These are phyloP conservation scores for Aegilops tauschii DNA, from an alignment of 176 grass and related monocot species.

Conservation along the genomic window DNA sequence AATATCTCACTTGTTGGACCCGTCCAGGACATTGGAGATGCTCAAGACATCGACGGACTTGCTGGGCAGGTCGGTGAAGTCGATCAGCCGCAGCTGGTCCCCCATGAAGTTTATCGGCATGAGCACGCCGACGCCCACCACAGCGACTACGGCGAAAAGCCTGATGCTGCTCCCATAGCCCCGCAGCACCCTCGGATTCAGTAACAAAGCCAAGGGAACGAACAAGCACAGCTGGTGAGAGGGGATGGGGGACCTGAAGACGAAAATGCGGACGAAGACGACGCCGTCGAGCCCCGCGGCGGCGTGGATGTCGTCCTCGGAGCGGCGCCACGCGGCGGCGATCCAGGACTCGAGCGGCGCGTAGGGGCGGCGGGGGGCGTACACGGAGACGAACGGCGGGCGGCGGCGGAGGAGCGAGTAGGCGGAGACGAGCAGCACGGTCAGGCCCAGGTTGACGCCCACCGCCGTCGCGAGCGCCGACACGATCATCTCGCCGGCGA, in stretches of 20 bases:
- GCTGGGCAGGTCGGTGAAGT: slow-evolving; percentile 79
- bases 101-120: slow-evolving; percentile 81
- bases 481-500: slow-evolving; percentile 57
- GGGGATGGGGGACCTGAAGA: slow-evolving; percentile 53
- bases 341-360: slow-evolving; percentile 61
- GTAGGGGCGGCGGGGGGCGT: slow-evolving; percentile 63
- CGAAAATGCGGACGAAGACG: slow-evolving; percentile 84
- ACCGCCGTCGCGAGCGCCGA: slow-evolving; percentile 89
- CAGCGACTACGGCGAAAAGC: slow-evolving; percentile 61
- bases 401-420: slow-evolving; percentile 79
- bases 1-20: slow-evolving; percentile 68
- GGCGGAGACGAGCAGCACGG: slow-evolving; percentile 55
- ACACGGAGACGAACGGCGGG: slow-evolving; percentile 46
- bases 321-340: slow-evolving; percentile 47
- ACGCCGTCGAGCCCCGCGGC: slow-evolving; percentile 82
- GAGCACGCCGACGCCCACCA: slow-evolving; percentile 72
- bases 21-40: slow-evolving; percentile 85
- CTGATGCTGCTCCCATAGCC: slow-evolving; percentile 53
- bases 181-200: background rate
- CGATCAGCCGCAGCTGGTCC: slow-evolving; percentile 65
- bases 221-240: background rate
- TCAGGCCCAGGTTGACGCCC: slow-evolving; percentile 79
- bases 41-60: slow-evolving; percentile 87
- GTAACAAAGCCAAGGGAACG: background rate
- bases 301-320: slow-evolving; percentile 70